A percentile compares a stretch with the other conserved stretches of the same genome.
These are phyloP conservation scores for Mycena metata DNA, from an alignment of 768 basidiomycete genomes.

Conservation along the genomic window DNA sequence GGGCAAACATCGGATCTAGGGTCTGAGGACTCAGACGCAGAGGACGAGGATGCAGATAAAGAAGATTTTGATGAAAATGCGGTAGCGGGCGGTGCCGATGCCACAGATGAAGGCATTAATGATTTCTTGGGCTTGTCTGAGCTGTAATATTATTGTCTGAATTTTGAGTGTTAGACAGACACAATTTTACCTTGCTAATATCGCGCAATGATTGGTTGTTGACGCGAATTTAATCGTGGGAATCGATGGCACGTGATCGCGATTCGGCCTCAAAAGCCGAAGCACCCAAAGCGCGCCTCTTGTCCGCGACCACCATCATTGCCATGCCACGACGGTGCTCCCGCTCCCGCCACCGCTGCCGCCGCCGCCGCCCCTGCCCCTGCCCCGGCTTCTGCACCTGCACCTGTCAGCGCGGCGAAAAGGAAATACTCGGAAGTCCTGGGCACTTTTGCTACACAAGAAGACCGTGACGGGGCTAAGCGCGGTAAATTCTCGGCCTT, in stretches of 20 bases:
- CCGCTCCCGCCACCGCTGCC: background rate
- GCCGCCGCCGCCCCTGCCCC: background rate
- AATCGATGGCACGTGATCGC: conserved; percentile 6
- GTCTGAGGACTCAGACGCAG: background rate
- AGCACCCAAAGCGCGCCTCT: no score
- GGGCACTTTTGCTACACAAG: fast-evolving
- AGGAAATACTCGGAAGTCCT: background rate
- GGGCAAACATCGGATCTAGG: background rate
- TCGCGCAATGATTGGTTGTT: background rate
- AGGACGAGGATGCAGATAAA: background rate
- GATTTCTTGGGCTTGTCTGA: background rate
- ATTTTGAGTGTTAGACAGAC: background rate
- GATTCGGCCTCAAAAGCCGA: background rate
- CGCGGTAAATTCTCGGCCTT: background rate
- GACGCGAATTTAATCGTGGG: background rate
- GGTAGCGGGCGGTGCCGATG: background rate
- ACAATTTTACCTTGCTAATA: no score
- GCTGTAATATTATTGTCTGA: background rate
- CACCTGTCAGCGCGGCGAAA: background rate
- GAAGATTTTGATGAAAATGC: background rate
- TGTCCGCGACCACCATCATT: no score
- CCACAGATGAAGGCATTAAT: background rate
- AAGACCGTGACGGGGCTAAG: background rate
- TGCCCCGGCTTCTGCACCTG: no score
- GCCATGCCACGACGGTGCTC: background rate